Conservation (phyloP, 225 moss, liverwort and hornwort genomes). For the Antitrichia curtipendula region DNA sequence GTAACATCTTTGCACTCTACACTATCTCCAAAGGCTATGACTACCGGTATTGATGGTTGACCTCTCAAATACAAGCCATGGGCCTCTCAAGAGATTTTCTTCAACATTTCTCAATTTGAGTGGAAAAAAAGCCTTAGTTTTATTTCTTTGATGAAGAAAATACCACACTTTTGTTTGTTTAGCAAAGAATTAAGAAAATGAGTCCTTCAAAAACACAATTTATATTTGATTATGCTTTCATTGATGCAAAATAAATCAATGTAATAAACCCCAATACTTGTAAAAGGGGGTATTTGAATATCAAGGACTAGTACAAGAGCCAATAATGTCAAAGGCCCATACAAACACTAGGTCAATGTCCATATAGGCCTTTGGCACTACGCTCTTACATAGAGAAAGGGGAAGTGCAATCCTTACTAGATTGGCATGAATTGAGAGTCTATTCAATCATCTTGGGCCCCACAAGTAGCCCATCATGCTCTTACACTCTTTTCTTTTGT, state of each 20-base stretch:
- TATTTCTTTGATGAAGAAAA: neutral
- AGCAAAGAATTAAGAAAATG: neutral
- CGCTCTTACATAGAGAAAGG: rapidly evolving
- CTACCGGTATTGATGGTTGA: rapidly evolving
- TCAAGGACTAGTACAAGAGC: neutral
- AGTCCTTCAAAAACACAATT: neutral
- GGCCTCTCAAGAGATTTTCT: neutral
- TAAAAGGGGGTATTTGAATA: neutral
- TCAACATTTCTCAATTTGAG: neutral
- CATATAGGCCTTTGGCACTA: neutral
- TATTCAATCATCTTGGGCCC: neutral
- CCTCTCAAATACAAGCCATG: neutral
- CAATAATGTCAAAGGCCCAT: neutral
- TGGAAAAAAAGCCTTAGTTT: neutral
- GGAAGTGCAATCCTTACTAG: neutral
- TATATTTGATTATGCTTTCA: neutral
- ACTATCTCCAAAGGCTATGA: neutral
- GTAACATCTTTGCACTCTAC: neutral
- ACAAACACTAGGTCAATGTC: too few relatives aligned
- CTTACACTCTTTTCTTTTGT: neutral
- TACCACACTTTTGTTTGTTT: neutral
- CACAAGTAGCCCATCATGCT: rapidly evolving
- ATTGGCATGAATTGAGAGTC: rapidly evolving
- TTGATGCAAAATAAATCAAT: neutral
- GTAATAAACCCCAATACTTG: neutral